A percentile compares a stretch with the other conserved stretches of the same genome.
Conservation (phyloP, 1,284 basidiomycete genomes). For the Pyrrhoderma lamaoense region DNA sequence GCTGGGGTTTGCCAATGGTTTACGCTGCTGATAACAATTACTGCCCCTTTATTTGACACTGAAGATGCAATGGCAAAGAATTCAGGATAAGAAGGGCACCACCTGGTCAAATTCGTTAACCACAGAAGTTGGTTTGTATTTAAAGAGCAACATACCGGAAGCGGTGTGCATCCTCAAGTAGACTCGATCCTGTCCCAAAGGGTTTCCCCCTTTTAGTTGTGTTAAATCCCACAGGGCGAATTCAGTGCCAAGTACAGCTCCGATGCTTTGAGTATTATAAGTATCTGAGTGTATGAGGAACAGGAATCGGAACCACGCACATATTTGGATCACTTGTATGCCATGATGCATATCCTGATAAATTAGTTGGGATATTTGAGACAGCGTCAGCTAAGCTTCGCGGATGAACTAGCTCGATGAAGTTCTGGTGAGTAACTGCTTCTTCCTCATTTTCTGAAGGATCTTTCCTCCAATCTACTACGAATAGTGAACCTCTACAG, state of each 20-base stretch:
- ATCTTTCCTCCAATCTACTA: conserved; percentile 73
- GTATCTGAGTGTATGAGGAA: background rate
- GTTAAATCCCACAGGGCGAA: conserved; percentile 72
- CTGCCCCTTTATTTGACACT: conserved; percentile 47
- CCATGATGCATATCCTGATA: conserved; percentile 61
- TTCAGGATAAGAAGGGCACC: conserved; percentile 67
- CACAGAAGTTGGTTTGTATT: conserved; percentile 10
- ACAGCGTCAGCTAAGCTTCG: conserved; percentile 46
- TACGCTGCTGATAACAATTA: conserved; percentile 60
- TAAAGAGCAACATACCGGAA: conserved; percentile 47
- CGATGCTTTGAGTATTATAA: conserved; percentile 42
- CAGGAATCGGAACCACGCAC: conserved; percentile 30
- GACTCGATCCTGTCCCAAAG: conserved; percentile 46
- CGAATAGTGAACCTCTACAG: conserved; percentile 59
- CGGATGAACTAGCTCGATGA: conserved; percentile 67
- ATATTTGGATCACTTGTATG: conserved; percentile 57
- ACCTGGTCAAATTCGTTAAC: conserved; percentile 34
- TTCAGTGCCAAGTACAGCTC: conserved; percentile 58
- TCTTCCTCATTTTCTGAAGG: conserved; percentile 46
- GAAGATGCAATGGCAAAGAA: conserved; percentile 67
- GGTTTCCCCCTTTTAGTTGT: conserved; percentile 68
- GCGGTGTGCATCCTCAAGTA: conserved; percentile 54
- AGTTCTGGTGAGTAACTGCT: conserved; percentile 50
- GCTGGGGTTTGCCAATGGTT: conserved; percentile 58
- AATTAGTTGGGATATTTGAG: conserved; percentile 38